Percentiles rank a stretch among this genome's conserved stretches.
Conservation (phyloP, 257 asterid genomes). For the Nicotiana tabacum region DNA sequence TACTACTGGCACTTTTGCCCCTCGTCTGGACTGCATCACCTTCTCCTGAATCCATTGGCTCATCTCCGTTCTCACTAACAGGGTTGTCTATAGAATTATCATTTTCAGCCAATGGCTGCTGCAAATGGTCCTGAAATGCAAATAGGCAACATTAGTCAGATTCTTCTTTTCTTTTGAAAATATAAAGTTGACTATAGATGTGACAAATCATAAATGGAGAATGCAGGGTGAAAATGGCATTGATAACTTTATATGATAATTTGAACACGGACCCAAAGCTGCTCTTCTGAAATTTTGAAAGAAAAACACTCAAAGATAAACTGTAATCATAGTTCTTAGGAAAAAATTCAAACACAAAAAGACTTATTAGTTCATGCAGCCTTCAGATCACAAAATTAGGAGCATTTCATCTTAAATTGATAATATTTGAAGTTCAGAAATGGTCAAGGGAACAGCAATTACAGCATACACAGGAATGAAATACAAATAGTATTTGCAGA, state of each 20-base stretch:
- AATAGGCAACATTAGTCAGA: background rate
- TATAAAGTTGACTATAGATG: background rate
- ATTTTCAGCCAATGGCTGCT: slow-evolving; percentile 18
- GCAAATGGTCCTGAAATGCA: slow-evolving; percentile 39
- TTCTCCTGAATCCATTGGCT: slow-evolving; percentile 52
- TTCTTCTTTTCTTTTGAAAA: background rate
- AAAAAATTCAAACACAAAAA: background rate
- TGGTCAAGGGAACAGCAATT: background rate
- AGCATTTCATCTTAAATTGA: background rate
- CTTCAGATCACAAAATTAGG: background rate
- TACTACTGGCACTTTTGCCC: slow-evolving; percentile 38
- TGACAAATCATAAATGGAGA: slow-evolving; percentile 2
- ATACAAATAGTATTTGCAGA: background rate
- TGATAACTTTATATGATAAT: background rate
- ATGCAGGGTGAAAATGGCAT: background rate
- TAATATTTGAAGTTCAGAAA: background rate
- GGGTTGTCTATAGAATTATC: background rate
- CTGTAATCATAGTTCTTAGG: background rate
- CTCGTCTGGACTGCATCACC: slow-evolving; percentile 30
- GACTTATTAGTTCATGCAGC: background rate
- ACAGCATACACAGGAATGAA: background rate
- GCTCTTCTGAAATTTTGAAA: background rate
- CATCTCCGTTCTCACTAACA: slow-evolving; percentile 36
- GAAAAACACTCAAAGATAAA: background rate
- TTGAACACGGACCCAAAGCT: background rate